These are phyloP conservation scores for Trichoderma reesei DNA, from an alignment of 495 filamentous ascomycete genomes.

Conservation along the genomic window DNA sequence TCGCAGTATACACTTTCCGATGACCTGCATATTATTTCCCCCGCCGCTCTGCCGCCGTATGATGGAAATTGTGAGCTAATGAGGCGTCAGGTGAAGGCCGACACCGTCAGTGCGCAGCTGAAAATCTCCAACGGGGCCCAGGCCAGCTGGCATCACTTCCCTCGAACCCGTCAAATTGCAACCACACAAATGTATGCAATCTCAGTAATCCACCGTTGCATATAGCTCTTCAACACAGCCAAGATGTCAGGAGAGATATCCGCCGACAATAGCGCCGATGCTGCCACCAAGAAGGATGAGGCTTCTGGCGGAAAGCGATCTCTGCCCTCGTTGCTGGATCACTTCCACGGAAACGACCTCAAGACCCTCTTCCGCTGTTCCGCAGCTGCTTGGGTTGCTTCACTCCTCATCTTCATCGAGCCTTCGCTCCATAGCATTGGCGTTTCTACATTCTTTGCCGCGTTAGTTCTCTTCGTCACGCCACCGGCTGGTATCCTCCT, in stretches of 20 bases:
- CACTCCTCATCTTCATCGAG: conserved; percentile 32
- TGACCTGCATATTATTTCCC: too few relatives aligned
- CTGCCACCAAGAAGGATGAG: background rate
- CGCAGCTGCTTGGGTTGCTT: conserved; percentile 33
- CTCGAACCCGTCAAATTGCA: background rate
- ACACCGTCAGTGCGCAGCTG: too few relatives aligned
- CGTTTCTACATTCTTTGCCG: conserved; percentile 1
- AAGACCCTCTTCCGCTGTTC: conserved; percentile 37
- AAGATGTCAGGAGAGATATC: background rate
- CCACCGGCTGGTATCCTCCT: conserved; percentile 6
- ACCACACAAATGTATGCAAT: too few relatives aligned
- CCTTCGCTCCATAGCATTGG: background rate
- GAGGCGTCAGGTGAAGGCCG: too few relatives aligned
- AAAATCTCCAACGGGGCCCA: too few relatives aligned
- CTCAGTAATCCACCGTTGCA: background rate
- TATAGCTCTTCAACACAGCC: background rate
- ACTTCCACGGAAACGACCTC: conserved; percentile 37
- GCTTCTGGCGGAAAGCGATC: conserved; percentile 10
- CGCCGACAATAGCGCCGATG: background rate
- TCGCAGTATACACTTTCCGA: too few relatives aligned
- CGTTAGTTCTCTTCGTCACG: conserved; percentile 2
- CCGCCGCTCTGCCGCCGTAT: too few relatives aligned
- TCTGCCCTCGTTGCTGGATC: conserved; percentile 31
- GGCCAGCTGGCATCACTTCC: background rate
- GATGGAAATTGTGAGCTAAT: too few relatives aligned